phyloP scores from a whole-genome alignment of 768 basidiomycete species.

The Galerina sulciceps region DNA sequence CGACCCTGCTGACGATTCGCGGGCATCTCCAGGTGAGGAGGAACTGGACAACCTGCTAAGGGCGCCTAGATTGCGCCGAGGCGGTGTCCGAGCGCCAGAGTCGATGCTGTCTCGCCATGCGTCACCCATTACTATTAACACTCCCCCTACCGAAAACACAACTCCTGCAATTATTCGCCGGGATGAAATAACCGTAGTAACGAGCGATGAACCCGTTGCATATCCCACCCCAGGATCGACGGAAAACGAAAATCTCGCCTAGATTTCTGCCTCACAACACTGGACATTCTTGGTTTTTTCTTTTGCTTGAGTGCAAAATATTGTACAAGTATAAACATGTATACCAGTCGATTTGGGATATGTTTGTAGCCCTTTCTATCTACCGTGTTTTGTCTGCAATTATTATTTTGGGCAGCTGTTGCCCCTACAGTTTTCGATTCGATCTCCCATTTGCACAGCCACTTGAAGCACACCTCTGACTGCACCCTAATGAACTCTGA shows the following conservation, averaged over 20 bases:
- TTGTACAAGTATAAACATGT: constrained; percentile 12
- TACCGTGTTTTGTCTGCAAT: background rate
- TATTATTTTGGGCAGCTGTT: background rate
- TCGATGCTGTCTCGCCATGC: constrained; percentile 53
- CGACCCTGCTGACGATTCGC: constrained; percentile 6
- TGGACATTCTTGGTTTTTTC: constrained; percentile 10
- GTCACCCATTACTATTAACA: constrained; percentile 34
- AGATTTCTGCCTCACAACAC: constrained; percentile 17
- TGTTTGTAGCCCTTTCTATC: constrained; percentile 8
- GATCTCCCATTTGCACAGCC: constrained; percentile 14
- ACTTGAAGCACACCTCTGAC: background rate
- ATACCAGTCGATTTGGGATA: constrained; percentile 19
- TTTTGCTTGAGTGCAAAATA: background rate
- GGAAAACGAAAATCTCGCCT: constrained; percentile 44
- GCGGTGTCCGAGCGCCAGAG: constrained; percentile 70
- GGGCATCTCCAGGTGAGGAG: constrained; percentile 14
- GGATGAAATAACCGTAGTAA: background rate
- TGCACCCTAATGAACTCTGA: background rate
- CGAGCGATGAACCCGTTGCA: constrained; percentile 34
- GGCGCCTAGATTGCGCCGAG: constrained; percentile 63
- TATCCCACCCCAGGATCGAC: constrained; percentile 57
- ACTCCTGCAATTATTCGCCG: constrained; percentile 11
- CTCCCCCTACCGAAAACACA: constrained; percentile 12
- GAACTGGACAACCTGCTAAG: constrained; percentile 20
- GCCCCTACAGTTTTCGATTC: background rate